Conservation (phyloP, 139 green algal species). For the Asterochloris sp. region DNA sequence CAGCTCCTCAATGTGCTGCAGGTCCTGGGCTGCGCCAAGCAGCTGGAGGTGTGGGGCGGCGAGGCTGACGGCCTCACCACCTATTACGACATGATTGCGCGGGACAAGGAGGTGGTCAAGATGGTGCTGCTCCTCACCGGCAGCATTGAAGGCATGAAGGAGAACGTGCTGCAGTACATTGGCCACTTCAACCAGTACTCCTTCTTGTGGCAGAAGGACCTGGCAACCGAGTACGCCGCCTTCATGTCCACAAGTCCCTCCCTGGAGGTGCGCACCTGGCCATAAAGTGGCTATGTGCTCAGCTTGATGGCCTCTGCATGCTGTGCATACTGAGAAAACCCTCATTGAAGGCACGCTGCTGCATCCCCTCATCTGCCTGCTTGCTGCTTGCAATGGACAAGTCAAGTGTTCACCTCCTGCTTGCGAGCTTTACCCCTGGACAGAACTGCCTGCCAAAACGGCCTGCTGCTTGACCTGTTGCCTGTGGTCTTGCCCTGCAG, state of each 20-base stretch:
- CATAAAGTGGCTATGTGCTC: too few relatives aligned
- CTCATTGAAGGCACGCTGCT: too few relatives aligned
- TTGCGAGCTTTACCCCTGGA: too few relatives aligned
- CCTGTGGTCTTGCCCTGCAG: too few relatives aligned
- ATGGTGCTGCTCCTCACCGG: conserved; percentile 77
- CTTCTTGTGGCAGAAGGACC: conserved; percentile 85
- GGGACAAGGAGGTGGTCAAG: conserved; percentile 85
- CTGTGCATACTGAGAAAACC: too few relatives aligned
- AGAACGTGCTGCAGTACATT: conserved; percentile 71
- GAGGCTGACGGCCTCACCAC: conserved; percentile 32
- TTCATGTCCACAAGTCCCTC: conserved; percentile 69
- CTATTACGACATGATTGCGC: conserved; percentile 77
- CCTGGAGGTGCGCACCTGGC: conserved; percentile 55
- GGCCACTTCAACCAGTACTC: conserved; percentile 70
- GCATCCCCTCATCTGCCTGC: too few relatives aligned
- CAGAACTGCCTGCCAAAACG: too few relatives aligned
- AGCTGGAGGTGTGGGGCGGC: conserved; percentile 73
- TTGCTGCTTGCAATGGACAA: too few relatives aligned
- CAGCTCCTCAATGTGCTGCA: conserved; percentile 8
- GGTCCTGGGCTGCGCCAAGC: conserved; percentile 45
- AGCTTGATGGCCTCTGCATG: too few relatives aligned
- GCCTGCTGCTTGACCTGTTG: too few relatives aligned
- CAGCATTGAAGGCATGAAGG: conserved; percentile 73
- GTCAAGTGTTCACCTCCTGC: too few relatives aligned
- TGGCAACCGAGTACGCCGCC: conserved; percentile 65